Base-by-base conservation (phyloP, 2,329 filamentous ascomycete species). In the Hirsutella thompsonii region DNA sequence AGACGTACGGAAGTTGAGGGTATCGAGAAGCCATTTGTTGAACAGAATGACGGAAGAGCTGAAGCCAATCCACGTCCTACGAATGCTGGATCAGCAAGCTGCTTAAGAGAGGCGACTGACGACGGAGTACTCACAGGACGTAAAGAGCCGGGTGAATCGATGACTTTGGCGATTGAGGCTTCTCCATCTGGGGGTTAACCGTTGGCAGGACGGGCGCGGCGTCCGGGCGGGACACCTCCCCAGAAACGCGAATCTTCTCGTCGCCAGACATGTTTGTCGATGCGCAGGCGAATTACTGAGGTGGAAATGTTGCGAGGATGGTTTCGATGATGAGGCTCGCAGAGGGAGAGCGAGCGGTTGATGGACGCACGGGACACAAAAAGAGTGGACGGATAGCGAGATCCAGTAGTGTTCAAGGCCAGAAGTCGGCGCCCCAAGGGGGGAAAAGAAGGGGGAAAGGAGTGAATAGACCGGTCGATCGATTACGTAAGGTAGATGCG, bases 11-110 rank as follows among this genome's bases (percentile, higher is more conserved):
- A 95, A 95, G 48, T 85, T 74, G 47, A 82, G 74, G 32, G 82
- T 89, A 55, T 90, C 81, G 47, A 96, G 75, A 55, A 98, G 87
- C 79, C 86, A 94, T 77, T 98, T 98, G 80, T 98, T 96, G 81
- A 95, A 96, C 47, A 98, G 72, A 61, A 98, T 98, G 58, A 96
- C 88, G 54, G 83, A 86, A 35, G 88, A 94, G 57, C 86, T 94
- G 61, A 95, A 73, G 44, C 80, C 70, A 58, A 98, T 96, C 92
- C 92, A 98, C 52, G 80, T 72, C 54, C 89, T 94, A 62, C 34
- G 40, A 23, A n/a, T 33, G 23, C 14, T 5, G 20, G 8, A n/a
- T 41, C 13, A 34, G 32, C 6, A 16, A 16, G 16, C 14, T 16
- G n/a, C 18, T 34, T 3, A n/a, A 4, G 13, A 20, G 20, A n/a